Conservation (phyloP, 306 rosid genomes). For the Albizia julibrissin region DNA sequence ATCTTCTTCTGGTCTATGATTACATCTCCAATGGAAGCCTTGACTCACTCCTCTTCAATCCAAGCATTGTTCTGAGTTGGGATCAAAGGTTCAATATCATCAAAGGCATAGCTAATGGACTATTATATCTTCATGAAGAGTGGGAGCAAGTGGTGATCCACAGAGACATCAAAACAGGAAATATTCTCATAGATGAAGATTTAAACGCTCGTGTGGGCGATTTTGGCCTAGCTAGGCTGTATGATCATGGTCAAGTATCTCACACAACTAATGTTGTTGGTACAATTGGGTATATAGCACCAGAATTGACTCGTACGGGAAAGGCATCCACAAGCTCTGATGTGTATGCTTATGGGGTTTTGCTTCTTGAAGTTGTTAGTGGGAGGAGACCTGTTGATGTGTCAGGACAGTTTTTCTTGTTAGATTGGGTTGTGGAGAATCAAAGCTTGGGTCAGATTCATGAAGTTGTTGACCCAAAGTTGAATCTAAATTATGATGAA, state of each 20-base stretch:
- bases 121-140: conserved; percentile 69
- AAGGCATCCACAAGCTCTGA: conserved; percentile 57
- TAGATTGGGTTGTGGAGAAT: conserved; percentile 64
- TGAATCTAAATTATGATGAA: conserved; percentile 40
- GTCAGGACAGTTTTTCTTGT: conserved; percentile 48
- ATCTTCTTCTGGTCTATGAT: conserved; percentile 67
- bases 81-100: conserved; percentile 53
- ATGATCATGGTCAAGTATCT: conserved; percentile 57
- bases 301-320: conserved; percentile 66
- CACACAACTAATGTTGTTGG: conserved; percentile 79
- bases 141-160: conserved; percentile 78
- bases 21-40: conserved; percentile 67
- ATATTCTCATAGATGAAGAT: conserved; percentile 59
- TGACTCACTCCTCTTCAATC: conserved; percentile 41
- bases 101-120: conserved; percentile 63
- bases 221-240: conserved; percentile 74
- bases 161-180: conserved; percentile 68
- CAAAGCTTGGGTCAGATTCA: conserved; percentile 33
- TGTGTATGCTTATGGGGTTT: conserved; percentile 66
- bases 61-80: conserved; percentile 49
- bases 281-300: conserved; percentile 78
- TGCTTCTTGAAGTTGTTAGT: conserved; percentile 66
- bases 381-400: conserved; percentile 58
- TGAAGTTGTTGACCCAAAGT: conserved; percentile 49
- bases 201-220: conserved; percentile 61